Conservation (phyloP, 1,284 basidiomycete genomes). For the Tilletia walkeri region DNA sequence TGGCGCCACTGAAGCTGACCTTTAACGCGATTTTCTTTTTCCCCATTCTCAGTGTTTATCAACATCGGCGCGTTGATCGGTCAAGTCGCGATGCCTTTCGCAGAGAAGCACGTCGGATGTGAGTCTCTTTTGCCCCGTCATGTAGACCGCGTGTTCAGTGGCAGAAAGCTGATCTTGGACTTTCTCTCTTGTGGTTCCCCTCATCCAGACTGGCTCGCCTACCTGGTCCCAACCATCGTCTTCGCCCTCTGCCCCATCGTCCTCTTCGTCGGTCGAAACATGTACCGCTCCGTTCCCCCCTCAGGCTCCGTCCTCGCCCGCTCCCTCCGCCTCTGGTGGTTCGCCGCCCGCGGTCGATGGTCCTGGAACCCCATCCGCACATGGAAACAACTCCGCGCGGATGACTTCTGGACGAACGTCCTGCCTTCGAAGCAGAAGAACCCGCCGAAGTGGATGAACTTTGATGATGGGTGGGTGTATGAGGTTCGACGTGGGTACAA, state of each 20-base stretch:
- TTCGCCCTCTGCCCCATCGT: conserved; percentile 65
- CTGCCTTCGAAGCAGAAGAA: conserved; percentile 59
- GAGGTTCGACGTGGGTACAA: conserved; percentile 78
- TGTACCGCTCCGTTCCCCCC: conserved; percentile 70
- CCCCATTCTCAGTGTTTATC: conserved; percentile 59
- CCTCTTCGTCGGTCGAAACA: conserved; percentile 67
- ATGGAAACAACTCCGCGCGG: conserved; percentile 57
- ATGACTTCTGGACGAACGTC: conserved; percentile 75
- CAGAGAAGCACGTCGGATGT: conserved; percentile 57
- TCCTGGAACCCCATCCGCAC: conserved; percentile 53
- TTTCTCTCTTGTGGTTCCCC: neutral
- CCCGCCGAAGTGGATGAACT: conserved; percentile 58
- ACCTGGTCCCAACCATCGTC: conserved; percentile 59
- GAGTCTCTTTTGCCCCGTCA: conserved; percentile 21
- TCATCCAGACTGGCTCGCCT: conserved; percentile 47
- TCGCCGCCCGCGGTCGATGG: conserved; percentile 53
- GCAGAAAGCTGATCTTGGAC: neutral
- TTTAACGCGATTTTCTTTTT: neutral
- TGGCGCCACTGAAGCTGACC: neutral
- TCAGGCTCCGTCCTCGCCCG: conserved; percentile 75
- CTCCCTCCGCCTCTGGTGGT: conserved; percentile 50
- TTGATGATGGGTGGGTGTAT: conserved; percentile 67
- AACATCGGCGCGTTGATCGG: conserved; percentile 51
- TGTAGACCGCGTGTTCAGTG: conserved; percentile 44
- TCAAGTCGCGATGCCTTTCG: conserved; percentile 57